A percentile compares a stretch with the other conserved stretches of the same genome.
phyloP scores from a whole-genome alignment of 2,329 filamentous ascomycete genomes.

The Sporothrix globosa region DNA sequence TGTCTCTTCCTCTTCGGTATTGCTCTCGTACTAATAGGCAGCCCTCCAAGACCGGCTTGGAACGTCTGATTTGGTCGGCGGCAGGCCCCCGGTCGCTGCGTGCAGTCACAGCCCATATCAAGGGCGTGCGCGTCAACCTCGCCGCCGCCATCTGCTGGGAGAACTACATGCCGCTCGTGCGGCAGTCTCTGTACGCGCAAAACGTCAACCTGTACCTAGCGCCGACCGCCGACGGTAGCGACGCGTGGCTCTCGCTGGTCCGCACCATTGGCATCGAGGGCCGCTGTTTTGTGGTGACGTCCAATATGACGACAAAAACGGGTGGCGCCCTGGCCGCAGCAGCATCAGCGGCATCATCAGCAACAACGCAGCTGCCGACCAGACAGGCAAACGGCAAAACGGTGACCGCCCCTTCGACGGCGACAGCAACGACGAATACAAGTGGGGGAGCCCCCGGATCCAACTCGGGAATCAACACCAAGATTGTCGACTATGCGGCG shows the following conservation, averaged over 20 bases:
- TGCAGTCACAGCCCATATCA: conserved; percentile 78
- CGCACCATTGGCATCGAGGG: conserved; percentile 80
- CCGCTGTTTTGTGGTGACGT: conserved; percentile 80
- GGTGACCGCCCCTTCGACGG: neutral
- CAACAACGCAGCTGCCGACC: neutral
- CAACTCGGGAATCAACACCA: conserved; percentile 36
- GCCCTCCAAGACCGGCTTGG: conserved; percentile 65
- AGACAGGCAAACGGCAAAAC: neutral
- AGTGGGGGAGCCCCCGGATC: neutral
- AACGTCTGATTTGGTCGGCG: conserved; percentile 87
- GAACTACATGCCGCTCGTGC: conserved; percentile 89
- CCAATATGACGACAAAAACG: conserved; percentile 72
- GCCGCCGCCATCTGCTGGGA: conserved; percentile 95
- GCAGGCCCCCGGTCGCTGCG: conserved; percentile 77
- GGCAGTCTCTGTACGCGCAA: conserved; percentile 82
- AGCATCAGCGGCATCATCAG: too few species aligned
- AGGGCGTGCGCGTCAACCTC: conserved; percentile 76
- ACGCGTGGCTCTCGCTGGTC: conserved; percentile 83
- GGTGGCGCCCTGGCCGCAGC: neutral
- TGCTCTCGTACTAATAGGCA: conserved; percentile 1
- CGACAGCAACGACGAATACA: neutral
- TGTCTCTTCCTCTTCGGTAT: neutral
- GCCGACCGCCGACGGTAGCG: conserved; percentile 82
- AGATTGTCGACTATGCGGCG: conserved; percentile 16
- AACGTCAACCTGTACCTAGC: conserved; percentile 92